Conservation (phyloP, 352 stramenopile genomes). For the Phytophthora kernoviae region DNA sequence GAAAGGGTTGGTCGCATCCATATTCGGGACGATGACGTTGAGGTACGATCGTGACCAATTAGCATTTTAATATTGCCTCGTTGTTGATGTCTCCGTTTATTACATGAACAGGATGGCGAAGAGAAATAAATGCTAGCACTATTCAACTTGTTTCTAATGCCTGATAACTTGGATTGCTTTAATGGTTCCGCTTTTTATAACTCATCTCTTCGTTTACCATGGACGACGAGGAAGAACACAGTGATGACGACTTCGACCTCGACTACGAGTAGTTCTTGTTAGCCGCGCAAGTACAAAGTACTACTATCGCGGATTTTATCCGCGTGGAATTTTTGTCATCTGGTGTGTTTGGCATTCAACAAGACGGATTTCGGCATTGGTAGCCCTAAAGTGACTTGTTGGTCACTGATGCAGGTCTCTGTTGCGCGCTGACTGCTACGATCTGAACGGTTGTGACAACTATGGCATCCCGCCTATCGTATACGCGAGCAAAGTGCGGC, state of each 20-base stretch:
- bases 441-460: conserved; percentile 60
- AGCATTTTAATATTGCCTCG: background rate
- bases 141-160: background rate
- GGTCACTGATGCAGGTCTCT: conserved; percentile 38
- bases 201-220: background rate
- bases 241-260: conserved; percentile 31
- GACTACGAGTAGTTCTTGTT: conserved; percentile 50
- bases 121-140: conserved; percentile 19
- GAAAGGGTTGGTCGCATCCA: conserved; percentile 29
- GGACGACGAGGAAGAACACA: conserved; percentile 11
- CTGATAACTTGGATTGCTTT: background rate
- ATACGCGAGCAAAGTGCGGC: conserved; percentile 60
- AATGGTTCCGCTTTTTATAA: conserved; percentile 6
- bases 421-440: conserved; percentile 48
- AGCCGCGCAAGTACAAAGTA: conserved; percentile 65
- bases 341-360: conserved; percentile 32
- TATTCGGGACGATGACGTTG: conserved; percentile 29
- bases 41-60: conserved; percentile 29
- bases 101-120: conserved; percentile 26
- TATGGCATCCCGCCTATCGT: conserved; percentile 57
- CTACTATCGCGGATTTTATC: conserved; percentile 35
- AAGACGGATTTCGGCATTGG: background rate
- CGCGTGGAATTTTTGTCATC: conserved; percentile 52
- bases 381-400: background rate
- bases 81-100: too few relatives aligned